Conservation (phyloP, 2,329 filamentous ascomycete species). For the Hymenoscyphus fructigenus region DNA sequence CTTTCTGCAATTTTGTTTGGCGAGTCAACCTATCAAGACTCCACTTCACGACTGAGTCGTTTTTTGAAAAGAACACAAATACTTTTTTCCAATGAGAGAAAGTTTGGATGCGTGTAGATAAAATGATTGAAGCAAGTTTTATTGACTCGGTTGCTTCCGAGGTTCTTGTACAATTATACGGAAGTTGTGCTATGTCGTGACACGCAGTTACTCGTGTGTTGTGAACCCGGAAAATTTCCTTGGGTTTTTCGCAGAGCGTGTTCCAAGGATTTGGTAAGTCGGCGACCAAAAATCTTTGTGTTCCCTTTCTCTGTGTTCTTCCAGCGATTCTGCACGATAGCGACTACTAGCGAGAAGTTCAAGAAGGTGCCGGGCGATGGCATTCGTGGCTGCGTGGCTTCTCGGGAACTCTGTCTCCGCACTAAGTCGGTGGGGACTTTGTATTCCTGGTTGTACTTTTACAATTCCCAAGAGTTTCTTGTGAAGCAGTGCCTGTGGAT, state of each 20-base stretch:
- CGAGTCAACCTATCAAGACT: not conserved
- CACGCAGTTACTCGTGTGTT: not conserved
- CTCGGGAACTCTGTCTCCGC: constrained; percentile 6
- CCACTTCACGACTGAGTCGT: not conserved
- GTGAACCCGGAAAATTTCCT: not conserved
- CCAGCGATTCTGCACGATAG: not conserved
- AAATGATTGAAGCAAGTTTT: not conserved
- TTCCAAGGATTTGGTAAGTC: constrained; percentile 2
- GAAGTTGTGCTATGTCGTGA: constrained; percentile 1
- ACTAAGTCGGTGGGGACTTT: constrained; percentile 2
- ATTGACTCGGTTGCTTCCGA: not conserved
- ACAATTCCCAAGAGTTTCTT: not conserved
- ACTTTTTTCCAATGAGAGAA: constrained; percentile 4
- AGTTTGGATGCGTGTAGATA: not conserved
- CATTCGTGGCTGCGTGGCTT: constrained; percentile 5
- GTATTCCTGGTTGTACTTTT: not conserved
- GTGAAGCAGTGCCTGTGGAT: not conserved
- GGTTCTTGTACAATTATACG: constrained; percentile 1
- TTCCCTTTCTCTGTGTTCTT: not conserved
- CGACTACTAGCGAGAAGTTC: not conserved
- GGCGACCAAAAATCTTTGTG: not conserved
- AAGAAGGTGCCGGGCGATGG: not conserved
- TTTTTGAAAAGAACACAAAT: not conserved
- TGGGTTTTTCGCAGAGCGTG: not conserved
- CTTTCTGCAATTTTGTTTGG: not conserved